A percentile compares a stretch with the other conserved stretches of the same genome.
These are phyloP conservation scores for Lepidium africanum DNA, from an alignment of 345 rosid species.

Conservation along the genomic window DNA sequence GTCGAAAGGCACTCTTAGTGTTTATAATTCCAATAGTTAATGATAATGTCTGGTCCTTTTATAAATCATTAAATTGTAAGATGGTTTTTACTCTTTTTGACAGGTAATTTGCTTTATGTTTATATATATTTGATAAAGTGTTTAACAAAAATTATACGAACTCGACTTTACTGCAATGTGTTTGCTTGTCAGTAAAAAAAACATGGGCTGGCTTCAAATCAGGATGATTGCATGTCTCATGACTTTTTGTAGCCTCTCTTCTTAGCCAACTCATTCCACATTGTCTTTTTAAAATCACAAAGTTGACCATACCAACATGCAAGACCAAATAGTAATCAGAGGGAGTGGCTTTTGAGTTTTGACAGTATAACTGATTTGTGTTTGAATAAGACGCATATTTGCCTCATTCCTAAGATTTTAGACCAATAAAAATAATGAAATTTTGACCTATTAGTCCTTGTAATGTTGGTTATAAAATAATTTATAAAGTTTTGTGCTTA, in stretches of 20 bases:
- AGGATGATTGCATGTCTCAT: slow-evolving; percentile 29
- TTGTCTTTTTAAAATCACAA: neutral
- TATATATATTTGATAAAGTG: neutral
- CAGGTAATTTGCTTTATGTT: slow-evolving; percentile 14
- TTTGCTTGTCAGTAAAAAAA: slow-evolving; percentile 30
- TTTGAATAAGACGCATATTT: no score
- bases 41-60: slow-evolving; percentile 26
- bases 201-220: slow-evolving; percentile 29
- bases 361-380: no score
- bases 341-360: no score
- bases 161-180: slow-evolving; percentile 27
- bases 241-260: slow-evolving; percentile 23
- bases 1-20: slow-evolving; percentile 15
- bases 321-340: neutral
- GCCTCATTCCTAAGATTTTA: no score
- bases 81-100: neutral
- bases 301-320: slow-evolving; percentile 22
- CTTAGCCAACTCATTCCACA: slow-evolving; percentile 19
- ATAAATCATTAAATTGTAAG: slow-evolving; percentile 26
- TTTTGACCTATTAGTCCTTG: no score
- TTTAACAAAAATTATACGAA: slow-evolving; percentile 4
- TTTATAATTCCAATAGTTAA: slow-evolving; percentile 23
- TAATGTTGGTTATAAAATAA: no score
- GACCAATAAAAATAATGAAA: no score
- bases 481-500: no score